Base-by-base conservation (phyloP, 2,329 filamentous ascomycete species). In the Colletotrichum magnum region DNA sequence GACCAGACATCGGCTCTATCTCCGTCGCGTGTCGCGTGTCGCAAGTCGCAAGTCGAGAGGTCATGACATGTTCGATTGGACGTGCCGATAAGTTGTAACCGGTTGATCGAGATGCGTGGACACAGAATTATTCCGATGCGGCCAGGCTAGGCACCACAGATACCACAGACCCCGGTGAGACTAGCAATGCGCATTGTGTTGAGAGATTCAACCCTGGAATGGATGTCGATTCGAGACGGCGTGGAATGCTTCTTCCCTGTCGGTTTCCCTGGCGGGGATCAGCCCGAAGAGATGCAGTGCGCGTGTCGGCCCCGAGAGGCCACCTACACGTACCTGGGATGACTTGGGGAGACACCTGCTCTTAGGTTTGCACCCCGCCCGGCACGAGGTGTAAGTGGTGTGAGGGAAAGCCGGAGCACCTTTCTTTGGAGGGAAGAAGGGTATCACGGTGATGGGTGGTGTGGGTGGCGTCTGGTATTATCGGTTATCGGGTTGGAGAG, bases 211-310 rank as follows among this genome's bases (percentile, higher is more conserved):
- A 69, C 63, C 67, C 56, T 69, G 62, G 51, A 61, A 61, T 67
- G 62, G 36, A 54, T 21, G 63, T 45, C 51, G 32, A 67, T 69
- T 61, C 63, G 67, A 69, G 67, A 69, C 67, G 62, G 56, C 18
- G 43, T 53, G 62, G 51, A 69, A 61, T 67, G 67, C 56, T 67
- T 61, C 62, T 69, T 67, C 67, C 67, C 62, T 69, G 67, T 57
- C 36, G 32, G 36, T 18, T 47, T 56, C 50, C 56, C 56, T 60
- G 36, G 36, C 62, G 62, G 67, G 62, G 45, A 57, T 60, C 50
- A 39, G 57, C 59, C 62, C 51, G 67, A 69, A 66, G 45, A 67
- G 57, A 43, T 61, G 36, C 45, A 57, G 12, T 15, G 26, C 48
- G 58, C n/a, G 16, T n/a, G 32, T 18, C 13, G 18, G 54, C 53